Evolutionary conservation across 306 rosid genomes (phyloP).

Genomic region (Cyamopsis tetragonoloba): DNA sequence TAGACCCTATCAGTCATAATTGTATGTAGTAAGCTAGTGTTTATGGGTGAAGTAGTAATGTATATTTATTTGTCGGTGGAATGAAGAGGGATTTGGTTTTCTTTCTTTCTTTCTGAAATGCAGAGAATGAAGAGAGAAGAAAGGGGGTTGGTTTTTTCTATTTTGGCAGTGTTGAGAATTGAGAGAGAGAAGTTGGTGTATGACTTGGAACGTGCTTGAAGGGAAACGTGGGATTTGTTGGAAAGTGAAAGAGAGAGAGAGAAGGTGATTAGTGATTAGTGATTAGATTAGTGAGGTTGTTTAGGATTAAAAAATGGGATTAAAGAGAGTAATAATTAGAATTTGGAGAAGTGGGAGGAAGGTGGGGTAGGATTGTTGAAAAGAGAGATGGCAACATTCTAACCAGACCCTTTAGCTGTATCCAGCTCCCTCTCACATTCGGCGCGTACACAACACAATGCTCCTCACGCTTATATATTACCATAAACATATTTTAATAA

Average conservation of each 20-base stretch:
- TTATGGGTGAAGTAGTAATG: no score
- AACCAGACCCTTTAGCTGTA: constrained; percentile 34
- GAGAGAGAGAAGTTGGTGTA: not conserved
- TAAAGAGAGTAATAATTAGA: no score
- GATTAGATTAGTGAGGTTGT: not conserved
- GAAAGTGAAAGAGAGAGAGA: not conserved
- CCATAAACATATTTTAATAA: no score
- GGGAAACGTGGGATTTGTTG: no score
- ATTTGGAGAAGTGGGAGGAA: not conserved
- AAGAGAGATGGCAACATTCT: constrained; percentile 31
- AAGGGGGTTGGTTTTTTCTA: not conserved
- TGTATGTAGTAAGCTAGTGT: not conserved
- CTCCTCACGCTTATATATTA: not conserved
- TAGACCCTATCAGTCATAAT: constrained; percentile 71
- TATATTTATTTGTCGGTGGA: not conserved
- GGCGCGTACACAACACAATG: constrained; percentile 25
- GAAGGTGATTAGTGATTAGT: not conserved
- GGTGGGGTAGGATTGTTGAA: not conserved
- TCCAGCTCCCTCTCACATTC: not conserved
- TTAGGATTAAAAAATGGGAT: not conserved
- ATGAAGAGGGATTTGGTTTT: not conserved
- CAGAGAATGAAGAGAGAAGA: constrained; percentile 3
- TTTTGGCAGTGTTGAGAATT: no score
- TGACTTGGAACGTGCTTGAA: no score
- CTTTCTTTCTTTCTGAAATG: not conserved